Base-by-base conservation (phyloP, 208 protist genomes). In the Trypanosoma theileri region DNA sequence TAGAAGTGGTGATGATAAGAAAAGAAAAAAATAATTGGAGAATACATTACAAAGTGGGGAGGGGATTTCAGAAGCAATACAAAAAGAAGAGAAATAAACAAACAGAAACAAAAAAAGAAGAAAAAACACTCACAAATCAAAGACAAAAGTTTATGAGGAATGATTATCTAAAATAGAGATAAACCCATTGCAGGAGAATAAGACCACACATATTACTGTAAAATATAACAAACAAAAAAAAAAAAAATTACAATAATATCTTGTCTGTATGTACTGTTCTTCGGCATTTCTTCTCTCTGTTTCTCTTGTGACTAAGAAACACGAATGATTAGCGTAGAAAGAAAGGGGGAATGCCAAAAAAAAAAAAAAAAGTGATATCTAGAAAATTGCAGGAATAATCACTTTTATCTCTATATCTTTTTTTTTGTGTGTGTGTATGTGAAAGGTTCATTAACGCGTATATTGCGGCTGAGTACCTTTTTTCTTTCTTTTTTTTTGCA, bases 401-500 rank as follows among this genome's bases (percentile, higher is more conserved):
- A 56, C 17, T 55, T 51, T 31, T 51, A 53, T 65, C 14, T 44
- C 51, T 26, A 10, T 64, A 16, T 45, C 12, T 45, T 45, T 45
- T 45, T 45, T 45, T 45, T 48, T 48, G 44, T 48, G 44, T 48
- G 44, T 48, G 10, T 48, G 44, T 48, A 14, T 48, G 44, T 48
- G 44, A 12, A 31, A 40, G 48, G n/a, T 19, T 31, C 26, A 22
- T 51, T 54, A 6, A 22, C 12, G 35, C 21, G 41, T 69, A 35
- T 6, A 35, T 35, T 16, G n/a, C 50, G 8, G 41, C 17, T 48
- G 4, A 24, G n/a, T 71, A 17, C 46, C 44, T 12, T 56, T 58
- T 66, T 44, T 58, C 22, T 68, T 41, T 61, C 62, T 57, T 71
- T 42, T 62, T 65, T 50, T 62, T 44, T n/a, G 61, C 45, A 3